Evolutionary conservation across 495 filamentous ascomycete species (phyloP).

Genomic region (Hypoxylon subgilvum): DNA sequence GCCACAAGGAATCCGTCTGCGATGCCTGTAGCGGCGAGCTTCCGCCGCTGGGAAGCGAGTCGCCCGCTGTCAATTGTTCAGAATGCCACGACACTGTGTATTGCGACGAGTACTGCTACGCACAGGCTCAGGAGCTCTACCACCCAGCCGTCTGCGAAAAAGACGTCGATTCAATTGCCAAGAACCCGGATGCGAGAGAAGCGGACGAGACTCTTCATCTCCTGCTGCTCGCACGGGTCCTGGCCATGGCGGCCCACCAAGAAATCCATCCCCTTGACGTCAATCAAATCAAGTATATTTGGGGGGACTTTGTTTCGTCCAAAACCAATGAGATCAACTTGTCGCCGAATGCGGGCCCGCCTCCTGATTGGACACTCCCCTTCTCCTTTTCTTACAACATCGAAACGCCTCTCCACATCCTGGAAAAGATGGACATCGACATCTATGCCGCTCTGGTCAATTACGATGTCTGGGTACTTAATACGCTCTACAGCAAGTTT

Average conservation of each 20-base stretch:
- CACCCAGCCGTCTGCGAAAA: slow-evolving; percentile 86
- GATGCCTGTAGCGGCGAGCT: slow-evolving; percentile 82
- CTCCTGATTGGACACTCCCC: slow-evolving; percentile 73
- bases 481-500: slow-evolving; percentile 92
- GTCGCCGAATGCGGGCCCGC: slow-evolving; percentile 56
- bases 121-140: slow-evolving; percentile 73
- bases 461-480: slow-evolving; percentile 91
- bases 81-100: slow-evolving; percentile 85
- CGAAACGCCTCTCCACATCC: slow-evolving; percentile 77
- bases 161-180: slow-evolving; percentile 80
- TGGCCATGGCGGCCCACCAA: slow-evolving; percentile 88
- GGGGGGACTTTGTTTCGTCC: slow-evolving; percentile 73
- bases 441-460: slow-evolving; percentile 69
- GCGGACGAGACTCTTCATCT: slow-evolving; percentile 80
- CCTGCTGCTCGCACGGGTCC: slow-evolving; percentile 73
- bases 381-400: slow-evolving; percentile 90
- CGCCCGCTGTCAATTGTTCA: slow-evolving; percentile 65
- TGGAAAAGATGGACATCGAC: slow-evolving; percentile 90
- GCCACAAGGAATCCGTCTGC: slow-evolving; percentile 78
- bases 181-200: slow-evolving; percentile 73
- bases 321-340: slow-evolving; percentile 56
- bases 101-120: slow-evolving; percentile 76
- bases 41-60: slow-evolving; percentile 59
- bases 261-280: slow-evolving; percentile 82
- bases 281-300: slow-evolving; percentile 86